phyloP scores from a whole-genome alignment of 2,329 filamentous ascomycete species.

The Neofusicoccum laricinum region DNA sequence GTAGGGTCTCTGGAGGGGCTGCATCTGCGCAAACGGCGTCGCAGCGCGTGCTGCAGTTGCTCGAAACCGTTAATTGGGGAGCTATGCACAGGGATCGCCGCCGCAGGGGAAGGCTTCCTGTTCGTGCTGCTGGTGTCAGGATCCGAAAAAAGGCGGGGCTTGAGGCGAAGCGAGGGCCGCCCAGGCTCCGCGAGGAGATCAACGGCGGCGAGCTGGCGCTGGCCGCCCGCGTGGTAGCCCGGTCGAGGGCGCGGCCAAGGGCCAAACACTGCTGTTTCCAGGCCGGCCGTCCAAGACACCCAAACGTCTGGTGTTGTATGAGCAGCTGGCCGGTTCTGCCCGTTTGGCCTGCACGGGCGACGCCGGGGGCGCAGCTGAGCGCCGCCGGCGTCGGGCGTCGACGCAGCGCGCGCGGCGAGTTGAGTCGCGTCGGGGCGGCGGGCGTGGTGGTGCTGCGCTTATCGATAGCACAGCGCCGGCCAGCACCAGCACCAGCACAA shows the following conservation, averaged over 20 bases:
- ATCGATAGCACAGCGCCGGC: background rate
- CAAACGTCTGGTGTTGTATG: conserved; percentile 7
- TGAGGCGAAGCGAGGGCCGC: conserved; percentile 8
- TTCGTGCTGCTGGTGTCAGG: conserved; percentile 8
- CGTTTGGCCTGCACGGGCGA: background rate
- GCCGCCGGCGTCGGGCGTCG: background rate
- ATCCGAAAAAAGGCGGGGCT: conserved; percentile 12
- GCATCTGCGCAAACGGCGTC: background rate
- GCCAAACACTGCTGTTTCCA: background rate
- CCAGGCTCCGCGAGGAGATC: conserved; percentile 4
- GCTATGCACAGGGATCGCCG: background rate
- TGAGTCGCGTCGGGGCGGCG: background rate
- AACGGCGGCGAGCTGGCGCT: background rate
- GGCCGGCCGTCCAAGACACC: background rate
- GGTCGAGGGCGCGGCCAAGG: background rate
- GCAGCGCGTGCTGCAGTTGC: background rate
- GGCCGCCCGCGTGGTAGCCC: background rate
- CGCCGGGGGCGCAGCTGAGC: background rate
- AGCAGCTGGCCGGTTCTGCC: background rate
- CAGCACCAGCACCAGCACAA: background rate
- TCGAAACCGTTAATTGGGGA: background rate
- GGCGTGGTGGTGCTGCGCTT: background rate
- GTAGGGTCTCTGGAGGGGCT: background rate
- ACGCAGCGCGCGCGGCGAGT: background rate
- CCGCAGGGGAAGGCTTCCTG: background rate